Conservation (phyloP, 2,329 filamentous ascomycete genomes). For the Fusarium tricinctum region DNA sequence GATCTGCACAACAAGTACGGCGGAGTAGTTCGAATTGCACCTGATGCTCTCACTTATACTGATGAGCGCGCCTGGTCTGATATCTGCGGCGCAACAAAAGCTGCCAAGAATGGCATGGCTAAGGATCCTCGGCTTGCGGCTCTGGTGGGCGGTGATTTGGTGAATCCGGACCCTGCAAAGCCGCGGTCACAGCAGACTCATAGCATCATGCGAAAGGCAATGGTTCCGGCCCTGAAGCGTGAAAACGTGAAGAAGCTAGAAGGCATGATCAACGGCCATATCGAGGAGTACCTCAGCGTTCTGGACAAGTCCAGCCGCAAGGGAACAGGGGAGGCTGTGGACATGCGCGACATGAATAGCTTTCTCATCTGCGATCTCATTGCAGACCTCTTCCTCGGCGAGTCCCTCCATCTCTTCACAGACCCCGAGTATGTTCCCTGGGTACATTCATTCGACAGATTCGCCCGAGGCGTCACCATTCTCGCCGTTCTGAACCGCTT, state of each 20-base stretch:
- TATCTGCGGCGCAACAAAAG: not conserved
- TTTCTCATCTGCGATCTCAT: slow-evolving; percentile 5
- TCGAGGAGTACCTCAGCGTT: not conserved
- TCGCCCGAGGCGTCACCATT: not conserved
- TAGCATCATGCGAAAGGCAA: slow-evolving; percentile 1
- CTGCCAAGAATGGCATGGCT: slow-evolving; percentile 4
- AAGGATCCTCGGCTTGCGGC: slow-evolving; percentile 11
- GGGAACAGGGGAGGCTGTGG: not conserved
- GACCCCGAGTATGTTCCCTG: not conserved
- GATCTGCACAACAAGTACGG: slow-evolving; percentile 4
- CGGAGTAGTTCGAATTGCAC: not conserved
- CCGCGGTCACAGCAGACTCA: slow-evolving; percentile 11
- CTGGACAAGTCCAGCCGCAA: fast-evolving
- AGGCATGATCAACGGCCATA: slow-evolving; percentile 1
- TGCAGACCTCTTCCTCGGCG: not conserved
- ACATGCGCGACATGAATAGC: slow-evolving; percentile 12
- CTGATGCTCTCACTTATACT: not conserved
- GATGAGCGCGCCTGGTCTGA: slow-evolving; percentile 13
- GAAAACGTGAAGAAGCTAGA: slow-evolving; percentile 12
- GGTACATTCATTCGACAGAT: slow-evolving; percentile 6
- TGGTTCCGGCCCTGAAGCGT: slow-evolving; percentile 3
- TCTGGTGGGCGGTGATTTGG: not conserved
- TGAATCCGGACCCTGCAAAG: slow-evolving; percentile 5
- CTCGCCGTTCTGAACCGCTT: slow-evolving; percentile 5
- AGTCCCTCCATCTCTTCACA: not conserved